Evolutionary conservation across 2,329 filamentous ascomycete genomes (phyloP).

Genomic region (Gnomoniopsis smithogilvyi): DNA sequence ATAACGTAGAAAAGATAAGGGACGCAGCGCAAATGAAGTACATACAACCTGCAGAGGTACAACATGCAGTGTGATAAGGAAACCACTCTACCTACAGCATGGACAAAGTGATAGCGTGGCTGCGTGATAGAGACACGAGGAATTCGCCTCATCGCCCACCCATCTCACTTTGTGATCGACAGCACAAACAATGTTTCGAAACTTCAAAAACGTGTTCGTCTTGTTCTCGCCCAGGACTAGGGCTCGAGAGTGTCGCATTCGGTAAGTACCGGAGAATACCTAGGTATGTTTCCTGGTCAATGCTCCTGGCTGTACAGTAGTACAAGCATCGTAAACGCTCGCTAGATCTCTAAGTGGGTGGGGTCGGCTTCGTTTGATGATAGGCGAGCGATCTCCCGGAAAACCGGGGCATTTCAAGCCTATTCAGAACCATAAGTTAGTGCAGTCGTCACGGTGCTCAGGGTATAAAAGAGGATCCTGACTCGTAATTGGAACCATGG

Average conservation of each 20-base stretch:
- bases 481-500: not conserved
- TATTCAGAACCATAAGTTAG: slow-evolving; percentile 5
- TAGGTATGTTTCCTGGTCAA: not conserved
- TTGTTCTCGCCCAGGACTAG: not conserved
- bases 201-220: not conserved
- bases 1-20: too few species aligned
- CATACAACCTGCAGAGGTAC: too few species aligned
- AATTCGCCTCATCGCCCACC: not conserved
- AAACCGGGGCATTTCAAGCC: slow-evolving; percentile 6
- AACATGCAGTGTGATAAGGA: too few species aligned
- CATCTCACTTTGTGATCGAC: too few species aligned
- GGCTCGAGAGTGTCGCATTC: not conserved
- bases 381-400: not conserved
- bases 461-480: not conserved
- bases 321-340: not conserved
- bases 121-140: not conserved
- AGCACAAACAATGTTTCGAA: too few species aligned
- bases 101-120: too few species aligned
- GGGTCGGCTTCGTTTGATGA: not conserved
- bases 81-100: too few species aligned
- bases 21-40: too few species aligned
- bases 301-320: not conserved
- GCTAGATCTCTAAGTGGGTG: not conserved
- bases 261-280: not conserved
- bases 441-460: too few species aligned